Conservation (phyloP, 2,329 filamentous ascomycete genomes). For the Aspergillus ibericus region DNA sequence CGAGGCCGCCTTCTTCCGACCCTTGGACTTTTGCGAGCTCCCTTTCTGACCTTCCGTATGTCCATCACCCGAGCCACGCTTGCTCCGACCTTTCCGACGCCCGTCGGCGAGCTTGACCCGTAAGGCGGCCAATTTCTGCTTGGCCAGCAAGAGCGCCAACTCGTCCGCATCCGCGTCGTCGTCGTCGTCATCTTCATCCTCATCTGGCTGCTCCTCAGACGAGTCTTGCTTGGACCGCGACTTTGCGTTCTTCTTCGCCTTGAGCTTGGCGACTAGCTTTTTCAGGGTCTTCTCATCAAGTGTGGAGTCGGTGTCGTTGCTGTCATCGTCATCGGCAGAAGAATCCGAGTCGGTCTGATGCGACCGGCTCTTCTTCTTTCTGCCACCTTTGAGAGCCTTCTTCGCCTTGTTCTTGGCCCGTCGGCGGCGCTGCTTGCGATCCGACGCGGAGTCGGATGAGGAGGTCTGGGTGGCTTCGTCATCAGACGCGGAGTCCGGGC, state of each 20-base stretch:
- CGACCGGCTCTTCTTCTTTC: slow-evolving; percentile 42
- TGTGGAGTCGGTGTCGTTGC: slow-evolving; percentile 23
- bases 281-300: slow-evolving; percentile 35
- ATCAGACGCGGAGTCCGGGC: slow-evolving; percentile 17
- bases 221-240: slow-evolving; percentile 27
- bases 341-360: slow-evolving; percentile 26
- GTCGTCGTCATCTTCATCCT: slow-evolving; percentile 32
- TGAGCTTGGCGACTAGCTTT: slow-evolving; percentile 33
- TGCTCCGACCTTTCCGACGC: slow-evolving; percentile 18
- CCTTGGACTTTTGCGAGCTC: slow-evolving; percentile 29
- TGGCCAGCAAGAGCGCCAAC: slow-evolving; percentile 22
- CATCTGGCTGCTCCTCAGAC: slow-evolving; percentile 34
- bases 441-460: slow-evolving; percentile 23
- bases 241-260: slow-evolving; percentile 37
- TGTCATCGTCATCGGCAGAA: slow-evolving; percentile 30
- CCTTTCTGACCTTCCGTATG: slow-evolving; percentile 21
- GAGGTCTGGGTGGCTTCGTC: slow-evolving; percentile 16
- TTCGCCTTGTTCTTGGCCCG: slow-evolving; percentile 38
- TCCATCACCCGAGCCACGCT: slow-evolving; percentile 14
- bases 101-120: slow-evolving; percentile 21
- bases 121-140: slow-evolving; percentile 24
- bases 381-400: slow-evolving; percentile 28
- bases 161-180: slow-evolving; percentile 30
- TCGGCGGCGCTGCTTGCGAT: slow-evolving; percentile 35
- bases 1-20: slow-evolving; percentile 50